Base-by-base conservation (phyloP, 768 basidiomycete genomes). In the Exidia glandulosa region DNA sequence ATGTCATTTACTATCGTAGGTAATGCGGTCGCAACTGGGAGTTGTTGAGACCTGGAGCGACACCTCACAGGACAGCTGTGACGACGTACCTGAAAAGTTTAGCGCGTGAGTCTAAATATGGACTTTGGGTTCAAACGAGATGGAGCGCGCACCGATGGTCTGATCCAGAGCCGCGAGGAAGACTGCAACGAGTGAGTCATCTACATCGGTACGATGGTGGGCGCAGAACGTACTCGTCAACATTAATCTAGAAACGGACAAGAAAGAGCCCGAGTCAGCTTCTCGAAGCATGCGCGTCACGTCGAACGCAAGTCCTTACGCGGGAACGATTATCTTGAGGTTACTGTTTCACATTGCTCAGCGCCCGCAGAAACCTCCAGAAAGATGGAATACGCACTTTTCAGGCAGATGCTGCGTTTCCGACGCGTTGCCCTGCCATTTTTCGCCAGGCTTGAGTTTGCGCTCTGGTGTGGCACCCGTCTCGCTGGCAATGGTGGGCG, bases 1-100 rank as follows among this genome's bases (percentile, higher is more conserved):
- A 89, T 76, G 27, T 85, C 68, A n/a, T 66, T 69, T 12, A 87
- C 83, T 56, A 90, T 88, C 0, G 85, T 87, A 1, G 87, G 87
- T 32, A 89, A 71, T n/a, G 87, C 87, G 6, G 87, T 88, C 10
- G 86, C 81, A 12, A 88, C 82, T 60, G 85, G 84, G 16, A 41
- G 23, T 56, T 16, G n/a, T 12, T 5, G 47, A 6, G 12, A 82
- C 84, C 82, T 84, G 32, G 9, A 36, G 5, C 47, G n/a, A n/a
- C n/a, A n/a, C n/a, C n/a, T n/a, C n/a, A n/a, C n/a, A n/a, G n/a
- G n/a, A n/a, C n/a, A n/a, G n/a, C n/a, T n/a, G n/a, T n/a, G n/a
- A n/a, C n/a, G n/a, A n/a, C n/a, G n/a, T n/a, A n/a, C n/a, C n/a
- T n/a, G n/a, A n/a, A n/a, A n/a, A n/a, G n/a, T n/a, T n/a, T n/a